Percentiles rank a stretch among this genome's conserved stretches.
Conservation (phyloP, 768 basidiomycete genomes). For the Termitomyces sp. region DNA sequence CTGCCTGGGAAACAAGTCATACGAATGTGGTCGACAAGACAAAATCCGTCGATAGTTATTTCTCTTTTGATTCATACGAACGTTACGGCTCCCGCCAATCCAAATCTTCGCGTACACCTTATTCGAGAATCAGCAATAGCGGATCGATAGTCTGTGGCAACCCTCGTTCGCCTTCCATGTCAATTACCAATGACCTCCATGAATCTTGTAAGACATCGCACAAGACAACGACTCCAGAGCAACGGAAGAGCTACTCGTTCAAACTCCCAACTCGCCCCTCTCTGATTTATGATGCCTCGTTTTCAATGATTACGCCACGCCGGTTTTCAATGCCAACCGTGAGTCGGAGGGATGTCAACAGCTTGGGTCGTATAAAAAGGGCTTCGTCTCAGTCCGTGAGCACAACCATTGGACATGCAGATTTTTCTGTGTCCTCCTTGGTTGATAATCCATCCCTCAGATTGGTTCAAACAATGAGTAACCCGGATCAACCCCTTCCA, state of each 20-base stretch:
- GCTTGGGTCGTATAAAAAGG: constrained; percentile 13
- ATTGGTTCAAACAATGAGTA: constrained; percentile 15
- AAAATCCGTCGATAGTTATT: constrained; percentile 14
- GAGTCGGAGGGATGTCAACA: constrained; percentile 13
- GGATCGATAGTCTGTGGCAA: background rate
- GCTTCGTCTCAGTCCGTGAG: constrained; percentile 18
- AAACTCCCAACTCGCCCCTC: constrained; percentile 16
- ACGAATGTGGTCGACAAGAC: constrained; percentile 13
- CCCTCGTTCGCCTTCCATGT: constrained; percentile 14
- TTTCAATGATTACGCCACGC: constrained; percentile 8
- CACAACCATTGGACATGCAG: constrained; percentile 15
- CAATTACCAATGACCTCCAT: constrained; percentile 10
- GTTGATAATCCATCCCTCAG: constrained; percentile 18
- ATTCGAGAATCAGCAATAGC: constrained; percentile 5
- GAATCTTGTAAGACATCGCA: constrained; percentile 1
- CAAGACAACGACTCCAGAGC: background rate
- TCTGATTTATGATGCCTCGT: constrained; percentile 12
- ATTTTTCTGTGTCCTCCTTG: constrained; percentile 8
- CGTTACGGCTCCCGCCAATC: constrained; percentile 15
- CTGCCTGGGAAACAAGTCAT: constrained; percentile 36
- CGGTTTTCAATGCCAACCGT: constrained; percentile 27
- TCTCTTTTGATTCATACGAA: constrained; percentile 16
- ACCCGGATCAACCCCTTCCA: constrained; percentile 15
- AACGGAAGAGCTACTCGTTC: constrained; percentile 11
- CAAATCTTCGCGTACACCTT: constrained; percentile 4